These are phyloP conservation scores for Coriaria nepalensis DNA, from an alignment of 306 rosid species.

Conservation along the genomic window DNA sequence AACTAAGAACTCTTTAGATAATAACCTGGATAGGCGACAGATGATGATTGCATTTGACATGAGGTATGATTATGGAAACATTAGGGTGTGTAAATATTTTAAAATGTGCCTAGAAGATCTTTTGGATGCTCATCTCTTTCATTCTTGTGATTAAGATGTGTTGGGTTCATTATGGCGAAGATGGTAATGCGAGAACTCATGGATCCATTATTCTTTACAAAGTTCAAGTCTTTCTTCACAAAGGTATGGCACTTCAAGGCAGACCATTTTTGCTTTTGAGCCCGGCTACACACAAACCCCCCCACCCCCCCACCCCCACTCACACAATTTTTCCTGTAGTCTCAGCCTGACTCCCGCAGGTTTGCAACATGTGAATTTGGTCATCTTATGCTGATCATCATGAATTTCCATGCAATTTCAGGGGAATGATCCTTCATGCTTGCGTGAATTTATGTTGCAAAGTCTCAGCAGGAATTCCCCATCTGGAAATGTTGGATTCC, in stretches of 20 bases:
- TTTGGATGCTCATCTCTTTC: conserved; percentile 18
- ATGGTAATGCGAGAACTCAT: conserved; percentile 92
- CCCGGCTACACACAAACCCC: too few species aligned
- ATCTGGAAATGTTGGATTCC: conserved; percentile 66
- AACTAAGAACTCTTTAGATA: conserved; percentile 35
- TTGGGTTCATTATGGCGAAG: conserved; percentile 90
- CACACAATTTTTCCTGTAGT: neutral
- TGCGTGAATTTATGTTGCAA: conserved; percentile 69
- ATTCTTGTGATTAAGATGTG: conserved; percentile 44
- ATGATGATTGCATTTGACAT: conserved; percentile 99
- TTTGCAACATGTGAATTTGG: neutral
- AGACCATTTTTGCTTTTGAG: too few species aligned
- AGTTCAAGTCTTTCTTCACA: conserved; percentile 72
- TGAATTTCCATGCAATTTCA: conserved; percentile 30
- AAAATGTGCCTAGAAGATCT: conserved; percentile 6
- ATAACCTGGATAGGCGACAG: conserved; percentile 63
- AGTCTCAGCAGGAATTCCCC: conserved; percentile 48
- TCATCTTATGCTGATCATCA: conserved; percentile 3
- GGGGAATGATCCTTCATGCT: conserved; percentile 93
- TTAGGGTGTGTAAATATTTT: neutral
- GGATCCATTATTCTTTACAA: conserved; percentile 61
- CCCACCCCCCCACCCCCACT: too few species aligned
- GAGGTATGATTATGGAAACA: conserved; percentile 46
- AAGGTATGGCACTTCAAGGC: conserved; percentile 45
- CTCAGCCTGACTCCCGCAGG: neutral